Evolutionary conservation across 2,329 filamentous ascomycete species (phyloP), one percentile per base, ranked within the genome.

Genomic region (Plenodomus lindquistii): DNA sequence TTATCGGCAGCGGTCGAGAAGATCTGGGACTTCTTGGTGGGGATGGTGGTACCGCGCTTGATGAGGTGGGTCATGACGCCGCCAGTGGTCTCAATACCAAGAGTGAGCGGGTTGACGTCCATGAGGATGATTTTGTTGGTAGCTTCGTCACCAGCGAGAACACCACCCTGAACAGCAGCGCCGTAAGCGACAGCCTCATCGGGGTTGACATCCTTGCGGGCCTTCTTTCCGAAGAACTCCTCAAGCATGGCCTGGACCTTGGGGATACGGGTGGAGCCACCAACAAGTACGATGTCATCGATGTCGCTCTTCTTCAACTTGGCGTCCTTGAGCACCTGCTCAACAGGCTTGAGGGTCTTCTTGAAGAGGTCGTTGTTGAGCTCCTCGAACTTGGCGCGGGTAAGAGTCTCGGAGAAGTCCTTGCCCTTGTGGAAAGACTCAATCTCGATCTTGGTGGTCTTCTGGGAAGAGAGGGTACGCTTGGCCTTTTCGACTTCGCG

Each of bases 401-500:
- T 97, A 44, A 99, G 85, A 56, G 91, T 97, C 86, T 97, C 93
- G 40, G 92, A 97, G 83, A 97, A 96, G 77, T 97, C 94, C 63
- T 96, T 87, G 81, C 94, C 94, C 66, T 96, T 86, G 79, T 90
- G 88, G 88, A 99, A 96, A 63, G 90, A 87, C 78, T 99, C 94
- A 60, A 99, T 97, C 80, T 97, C 94, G 65, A 96, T 91, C 65
- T 90, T 89, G 62, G 90, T 90, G 60, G 88, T 91, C 86, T 91
- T 92, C 81, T 95, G 91, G 62, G 90, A 94, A 71, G 71, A 96
- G 49, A 99, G 87, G 66, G 92, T 95, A 72, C 94, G 90, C 89
- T 99, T 99, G 79, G 94, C 94, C 86, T 97, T 97, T 79, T 99
- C 94, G 65, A 94, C 93, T 79, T 97, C 94, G 69, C 94, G 92